phyloP scores from a whole-genome alignment of 2,329 filamentous ascomycete genomes.

The Ceratocystiopsis minuta region DNA sequence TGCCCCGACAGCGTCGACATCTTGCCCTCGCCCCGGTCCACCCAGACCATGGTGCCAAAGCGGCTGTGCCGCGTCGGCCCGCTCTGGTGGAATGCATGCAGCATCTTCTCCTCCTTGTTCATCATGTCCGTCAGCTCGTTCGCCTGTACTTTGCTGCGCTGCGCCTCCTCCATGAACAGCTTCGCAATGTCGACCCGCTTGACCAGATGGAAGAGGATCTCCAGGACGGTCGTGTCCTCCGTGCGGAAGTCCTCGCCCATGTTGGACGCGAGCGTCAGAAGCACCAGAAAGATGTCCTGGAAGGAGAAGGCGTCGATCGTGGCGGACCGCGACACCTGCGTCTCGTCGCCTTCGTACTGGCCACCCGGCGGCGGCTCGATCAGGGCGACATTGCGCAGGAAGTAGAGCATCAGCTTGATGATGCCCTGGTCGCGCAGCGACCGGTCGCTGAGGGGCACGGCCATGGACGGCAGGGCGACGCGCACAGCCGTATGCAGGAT shows the following conservation, averaged over 20 bases:
- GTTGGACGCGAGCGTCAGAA: constrained; percentile 77
- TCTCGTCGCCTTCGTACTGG: constrained; percentile 70
- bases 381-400: constrained; percentile 75
- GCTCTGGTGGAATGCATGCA: constrained; percentile 56
- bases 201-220: constrained; percentile 80
- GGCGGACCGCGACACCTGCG: constrained; percentile 71
- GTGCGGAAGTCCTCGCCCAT: constrained; percentile 85
- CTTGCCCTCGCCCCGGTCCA: constrained; percentile 71
- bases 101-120: constrained; percentile 69
- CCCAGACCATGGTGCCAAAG: constrained; percentile 95
- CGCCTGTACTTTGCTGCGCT: constrained; percentile 49
- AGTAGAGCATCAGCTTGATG: constrained; percentile 76
- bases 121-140: constrained; percentile 60
- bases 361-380: constrained; percentile 58
- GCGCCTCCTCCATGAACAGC: constrained; percentile 66
- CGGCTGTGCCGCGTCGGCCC: constrained; percentile 78
- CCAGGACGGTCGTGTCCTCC: constrained; percentile 77
- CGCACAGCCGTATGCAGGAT: constrained; percentile 70
- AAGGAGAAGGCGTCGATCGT: constrained; percentile 78
- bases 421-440: constrained; percentile 72
- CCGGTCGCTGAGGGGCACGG: constrained; percentile 56
- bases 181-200: constrained; percentile 75
- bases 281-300: constrained; percentile 74
- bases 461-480: constrained; percentile 72
- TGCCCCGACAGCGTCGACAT: constrained; percentile 79